Evolutionary conservation across 345 rosid genomes (phyloP).

Genomic region (Acer saccharum): DNA sequence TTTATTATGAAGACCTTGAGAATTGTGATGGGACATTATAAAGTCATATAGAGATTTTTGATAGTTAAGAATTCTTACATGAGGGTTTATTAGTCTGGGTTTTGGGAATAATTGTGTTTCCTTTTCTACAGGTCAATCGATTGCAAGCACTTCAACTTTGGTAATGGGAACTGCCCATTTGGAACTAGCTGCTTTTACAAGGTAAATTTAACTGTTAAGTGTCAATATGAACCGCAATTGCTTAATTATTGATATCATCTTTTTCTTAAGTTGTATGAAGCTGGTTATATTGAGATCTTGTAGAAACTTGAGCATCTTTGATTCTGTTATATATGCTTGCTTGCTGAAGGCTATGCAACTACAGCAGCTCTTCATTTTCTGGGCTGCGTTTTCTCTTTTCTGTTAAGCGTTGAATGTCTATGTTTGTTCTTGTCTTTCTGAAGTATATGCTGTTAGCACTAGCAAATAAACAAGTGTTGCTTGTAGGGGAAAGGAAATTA

Average conservation of each 20-base stretch:
- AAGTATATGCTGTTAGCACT: not conserved
- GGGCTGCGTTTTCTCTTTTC: not conserved
- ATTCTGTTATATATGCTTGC: not conserved
- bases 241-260: not conserved
- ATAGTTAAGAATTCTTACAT: too few relatives aligned
- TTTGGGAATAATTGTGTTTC: not conserved
- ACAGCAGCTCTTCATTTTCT: not conserved
- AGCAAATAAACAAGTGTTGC: not conserved
- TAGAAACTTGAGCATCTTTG: not conserved
- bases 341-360: not conserved
- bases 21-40: not conserved
- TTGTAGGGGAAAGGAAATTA: not conserved
- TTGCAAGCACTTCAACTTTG: slow-evolving; percentile 91
- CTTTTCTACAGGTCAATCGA: slow-evolving; percentile 64
- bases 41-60: not conserved
- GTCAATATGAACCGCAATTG: not conserved
- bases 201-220: slow-evolving; percentile 37
- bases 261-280: not conserved
- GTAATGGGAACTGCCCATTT: slow-evolving; percentile 92
- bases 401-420: not conserved
- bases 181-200: slow-evolving; percentile 98
- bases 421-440: not conserved
- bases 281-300: slow-evolving; percentile 6
- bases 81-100: slow-evolving; percentile 1
- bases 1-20: not conserved